A percentile compares a stretch with the other conserved stretches of the same genome.
phyloP scores from a whole-genome alignment of 495 filamentous ascomycete species.

The Chaetomium tenue region DNA sequence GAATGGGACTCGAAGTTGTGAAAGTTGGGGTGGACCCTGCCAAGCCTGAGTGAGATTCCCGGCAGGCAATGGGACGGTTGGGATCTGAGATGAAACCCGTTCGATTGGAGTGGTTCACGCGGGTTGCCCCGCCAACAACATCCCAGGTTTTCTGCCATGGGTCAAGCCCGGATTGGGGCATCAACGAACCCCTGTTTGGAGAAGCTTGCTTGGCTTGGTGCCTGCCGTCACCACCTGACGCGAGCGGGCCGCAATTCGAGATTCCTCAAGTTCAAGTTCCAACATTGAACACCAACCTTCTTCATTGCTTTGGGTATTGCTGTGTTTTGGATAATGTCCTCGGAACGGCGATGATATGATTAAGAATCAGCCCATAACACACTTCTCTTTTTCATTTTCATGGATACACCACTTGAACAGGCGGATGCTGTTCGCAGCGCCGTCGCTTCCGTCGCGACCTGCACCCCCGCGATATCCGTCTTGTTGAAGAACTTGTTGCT shows the following conservation, averaged over 20 bases:
- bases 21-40: no score
- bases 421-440: conserved; percentile 54
- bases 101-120: no score
- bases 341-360: conserved; percentile 34
- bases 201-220: no score
- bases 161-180: conserved; percentile 14
- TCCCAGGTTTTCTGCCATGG: conserved; percentile 5
- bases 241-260: conserved; percentile 12
- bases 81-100: no score
- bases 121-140: conserved; percentile 16
- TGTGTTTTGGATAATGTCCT: conserved; percentile 34
- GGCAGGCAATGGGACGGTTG: no score
- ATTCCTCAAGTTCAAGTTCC: background rate
- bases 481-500: conserved; percentile 53
- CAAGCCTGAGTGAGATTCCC: no score
- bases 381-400: conserved; percentile 28
- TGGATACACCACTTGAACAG: conserved; percentile 46
- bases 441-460: conserved; percentile 52
- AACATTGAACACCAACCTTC: background rate
- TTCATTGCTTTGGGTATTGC: background rate
- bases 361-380: conserved; percentile 34
- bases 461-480: conserved; percentile 49
- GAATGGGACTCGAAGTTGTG: background rate
- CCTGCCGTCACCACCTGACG: conserved; percentile 1
- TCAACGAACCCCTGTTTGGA: conserved; percentile 9